Evolutionary conservation across 306 rosid species (phyloP), one percentile per base, ranked within the genome.

Genomic region (Pterocarpus macrocarpus): DNA sequence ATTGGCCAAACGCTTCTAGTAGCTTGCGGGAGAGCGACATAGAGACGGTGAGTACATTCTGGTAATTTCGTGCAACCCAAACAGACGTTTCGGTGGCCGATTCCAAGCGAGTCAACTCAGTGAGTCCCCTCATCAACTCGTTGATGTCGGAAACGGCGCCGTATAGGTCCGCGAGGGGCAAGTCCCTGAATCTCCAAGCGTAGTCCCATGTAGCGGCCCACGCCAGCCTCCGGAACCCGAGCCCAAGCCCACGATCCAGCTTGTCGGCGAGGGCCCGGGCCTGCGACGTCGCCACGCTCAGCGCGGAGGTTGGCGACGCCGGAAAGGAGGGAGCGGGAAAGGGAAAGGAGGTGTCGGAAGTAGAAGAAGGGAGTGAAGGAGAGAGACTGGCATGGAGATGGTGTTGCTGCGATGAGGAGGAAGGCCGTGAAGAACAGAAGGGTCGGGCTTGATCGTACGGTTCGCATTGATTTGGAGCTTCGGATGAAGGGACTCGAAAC

Each of bases 301-400:
- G 88, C 84, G 43, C 97, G 95, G 34, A 91, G 92, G 82, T 92
- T 83, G 36, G 94, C 95, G 76, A 95, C 97, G 36, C 89, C 88
- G 81, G 75, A 16, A 88, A 88, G 83, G 59, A 92, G 86, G 68
- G 97, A 87, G 79, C 86, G 97, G 16, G 93, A 55, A 72, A 86
- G 91, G 8, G 97, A 91, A 79, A 87, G 73, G 65, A 90, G 73
- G 77, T 63, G 56, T 7, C 85, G 87, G 85, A 81, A 87, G 45
- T 79, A 86, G 72, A 47, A 22, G 88, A 73, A 88, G 16, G 92
- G 75, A 53, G 89, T 67, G 90, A 90, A 56, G 43, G 94, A 82
- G 0, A 89, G 62, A 61, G 94, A 82, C 0, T 79, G 87, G 45
- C 90, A 81, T 0, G 89, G 91, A 38, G 76, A 34, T 13, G 90